Conservation (phyloP, 192 early-diverging fungal genomes). For the Coemansia sp. region DNA sequence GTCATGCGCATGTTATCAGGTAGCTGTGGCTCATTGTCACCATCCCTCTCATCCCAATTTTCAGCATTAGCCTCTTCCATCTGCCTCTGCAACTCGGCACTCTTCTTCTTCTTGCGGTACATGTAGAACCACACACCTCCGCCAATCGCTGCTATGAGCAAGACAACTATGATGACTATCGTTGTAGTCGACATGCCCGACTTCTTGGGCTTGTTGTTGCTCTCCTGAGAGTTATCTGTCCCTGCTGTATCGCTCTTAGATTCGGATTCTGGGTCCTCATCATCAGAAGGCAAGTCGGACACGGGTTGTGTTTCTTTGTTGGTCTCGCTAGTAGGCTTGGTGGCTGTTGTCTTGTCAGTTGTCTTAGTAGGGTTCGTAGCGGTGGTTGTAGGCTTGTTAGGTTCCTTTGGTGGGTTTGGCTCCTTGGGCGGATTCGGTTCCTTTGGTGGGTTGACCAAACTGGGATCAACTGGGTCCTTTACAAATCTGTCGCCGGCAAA, state of each 20-base stretch:
- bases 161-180: neutral
- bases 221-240: neutral
- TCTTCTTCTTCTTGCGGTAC: constrained; percentile 8
- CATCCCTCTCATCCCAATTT: neutral
- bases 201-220: neutral
- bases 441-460: neutral
- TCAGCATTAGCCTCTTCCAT: neutral
- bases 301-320: neutral
- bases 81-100: neutral
- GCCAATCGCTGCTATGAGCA: neutral
- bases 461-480: constrained; percentile 18
- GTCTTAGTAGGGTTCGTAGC: neutral
- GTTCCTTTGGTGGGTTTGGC: neutral
- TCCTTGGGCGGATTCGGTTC: neutral
- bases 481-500: constrained; percentile 33
- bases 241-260: neutral
- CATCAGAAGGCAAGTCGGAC: neutral
- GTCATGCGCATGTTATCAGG: neutral
- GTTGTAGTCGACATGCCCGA: neutral
- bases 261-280: too few species aligned
- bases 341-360: neutral
- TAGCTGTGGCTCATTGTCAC: neutral
- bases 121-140: constrained; percentile 3
- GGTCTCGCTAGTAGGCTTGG: neutral
- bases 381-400: neutral